Evolutionary conservation across 805 yeast species (phyloP).

Genomic region (Pichia ethanolica): DNA sequence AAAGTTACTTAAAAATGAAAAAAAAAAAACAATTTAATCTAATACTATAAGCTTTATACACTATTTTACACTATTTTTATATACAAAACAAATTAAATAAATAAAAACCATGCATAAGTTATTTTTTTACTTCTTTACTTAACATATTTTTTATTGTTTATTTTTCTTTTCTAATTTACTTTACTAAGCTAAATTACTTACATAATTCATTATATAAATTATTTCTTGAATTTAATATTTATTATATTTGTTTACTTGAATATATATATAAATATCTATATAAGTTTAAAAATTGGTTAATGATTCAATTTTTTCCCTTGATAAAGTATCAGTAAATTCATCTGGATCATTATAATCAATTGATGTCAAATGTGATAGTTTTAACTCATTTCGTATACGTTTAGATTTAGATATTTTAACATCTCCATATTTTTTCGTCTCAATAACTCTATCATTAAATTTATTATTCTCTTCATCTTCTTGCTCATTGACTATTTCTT

Average conservation of each 20-base stretch:
- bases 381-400: constrained; percentile 4
- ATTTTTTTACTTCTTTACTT: no score
- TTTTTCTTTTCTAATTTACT: no score
- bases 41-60: neutral
- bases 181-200: no score
- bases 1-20: no score
- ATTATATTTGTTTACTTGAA: neutral
- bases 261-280: neutral
- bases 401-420: constrained; percentile 3
- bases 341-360: constrained; percentile 1
- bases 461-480: constrained; percentile 27
- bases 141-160: no score
- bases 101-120: no score
- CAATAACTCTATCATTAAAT: constrained; percentile 21
- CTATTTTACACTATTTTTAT: neutral
- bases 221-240: no score
- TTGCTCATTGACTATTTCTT: constrained; percentile 12
- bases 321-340: neutral
- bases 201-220: no score
- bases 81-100: no score
- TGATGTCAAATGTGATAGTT: constrained; percentile 15
- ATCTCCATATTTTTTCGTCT: neutral
- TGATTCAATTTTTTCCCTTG: constrained; percentile 8
- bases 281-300: neutral
- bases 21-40: no score